Conservation (phyloP, 2,329 filamentous ascomycete genomes). For the Phialophora verrucosa region DNA sequence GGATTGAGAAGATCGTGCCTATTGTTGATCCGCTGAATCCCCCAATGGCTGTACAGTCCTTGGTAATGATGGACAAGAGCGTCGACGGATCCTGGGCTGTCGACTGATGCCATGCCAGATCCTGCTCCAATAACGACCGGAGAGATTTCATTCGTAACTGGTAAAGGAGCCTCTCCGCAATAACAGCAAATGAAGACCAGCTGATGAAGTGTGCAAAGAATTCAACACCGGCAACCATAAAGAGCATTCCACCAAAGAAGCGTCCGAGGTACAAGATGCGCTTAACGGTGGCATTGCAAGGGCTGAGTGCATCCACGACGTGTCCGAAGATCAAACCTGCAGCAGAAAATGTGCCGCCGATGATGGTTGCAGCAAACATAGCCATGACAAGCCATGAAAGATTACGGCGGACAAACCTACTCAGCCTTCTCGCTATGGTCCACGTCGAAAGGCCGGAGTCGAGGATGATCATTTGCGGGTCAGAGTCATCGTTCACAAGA, state of each 20-base stretch:
- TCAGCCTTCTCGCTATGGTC: conserved; percentile 38
- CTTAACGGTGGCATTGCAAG: conserved; percentile 38
- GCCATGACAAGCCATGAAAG: conserved; percentile 54
- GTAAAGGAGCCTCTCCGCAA: no score
- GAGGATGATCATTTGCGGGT: no score
- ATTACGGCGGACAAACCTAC: conserved; percentile 53
- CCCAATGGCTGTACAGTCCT: conserved; percentile 69
- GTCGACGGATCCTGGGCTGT: conserved; percentile 65
- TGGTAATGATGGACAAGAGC: conserved; percentile 71
- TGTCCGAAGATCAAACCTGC: conserved; percentile 64
- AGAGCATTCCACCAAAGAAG: conserved; percentile 65
- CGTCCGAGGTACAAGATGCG: conserved; percentile 58
- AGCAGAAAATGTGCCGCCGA: conserved; percentile 63
- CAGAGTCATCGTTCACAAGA: no score
- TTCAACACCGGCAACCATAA: conserved; percentile 65
- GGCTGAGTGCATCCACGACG: no score
- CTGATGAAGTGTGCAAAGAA: conserved; percentile 66
- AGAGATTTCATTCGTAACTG: no score
- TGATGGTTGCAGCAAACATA: conserved; percentile 58
- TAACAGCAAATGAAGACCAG: conserved; percentile 49
- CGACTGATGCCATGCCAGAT: conserved; percentile 67
- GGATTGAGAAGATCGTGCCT: conserved; percentile 41
- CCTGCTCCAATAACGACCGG: no score
- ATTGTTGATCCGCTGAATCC: conserved; percentile 53
- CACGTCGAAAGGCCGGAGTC: no score